These are phyloP conservation scores for Rhododendron williamsianum DNA, from an alignment of 148 eudicot species.

Conservation along the genomic window DNA sequence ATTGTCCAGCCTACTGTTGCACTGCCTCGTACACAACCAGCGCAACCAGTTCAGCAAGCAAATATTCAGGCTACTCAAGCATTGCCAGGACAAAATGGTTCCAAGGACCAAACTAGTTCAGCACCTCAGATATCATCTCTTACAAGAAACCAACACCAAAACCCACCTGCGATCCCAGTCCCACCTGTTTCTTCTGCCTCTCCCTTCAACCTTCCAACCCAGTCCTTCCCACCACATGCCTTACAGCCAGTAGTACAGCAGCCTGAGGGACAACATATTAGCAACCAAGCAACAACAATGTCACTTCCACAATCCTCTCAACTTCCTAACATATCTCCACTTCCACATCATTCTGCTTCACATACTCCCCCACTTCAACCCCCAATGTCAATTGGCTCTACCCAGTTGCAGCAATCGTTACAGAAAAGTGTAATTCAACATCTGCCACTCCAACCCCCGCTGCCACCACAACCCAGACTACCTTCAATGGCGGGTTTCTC, in stretches of 20 bases:
- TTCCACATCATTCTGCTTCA: slow-evolving; percentile 42
- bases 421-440: slow-evolving; percentile 48
- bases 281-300: slow-evolving; percentile 42
- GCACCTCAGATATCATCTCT: slow-evolving; percentile 33
- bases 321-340: slow-evolving; percentile 44
- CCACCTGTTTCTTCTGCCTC: slow-evolving; percentile 36
- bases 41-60: slow-evolving; percentile 40
- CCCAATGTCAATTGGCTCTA: slow-evolving; percentile 42
- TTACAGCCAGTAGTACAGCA: slow-evolving; percentile 35
- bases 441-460: slow-evolving; percentile 57
- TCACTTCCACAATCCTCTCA: slow-evolving; percentile 56
- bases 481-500: slow-evolving; percentile 36
- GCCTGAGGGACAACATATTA: slow-evolving; percentile 34
- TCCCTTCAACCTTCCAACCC: slow-evolving; percentile 44
- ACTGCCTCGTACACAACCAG: slow-evolving; percentile 38
- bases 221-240: slow-evolving; percentile 41
- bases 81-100: slow-evolving; percentile 42
- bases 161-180: slow-evolving; percentile 34
- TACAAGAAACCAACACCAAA: slow-evolving; percentile 47
- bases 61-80: slow-evolving; percentile 39
- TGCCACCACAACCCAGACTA: slow-evolving; percentile 67
- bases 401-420: slow-evolving; percentile 64
- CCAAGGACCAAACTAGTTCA: slow-evolving; percentile 45
- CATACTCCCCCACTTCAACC: slow-evolving; percentile 51
- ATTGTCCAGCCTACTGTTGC: slow-evolving; percentile 46